These are phyloP conservation scores for Neocallimastix lanati DNA, from an alignment of 192 early-diverging fungal species.

Conservation along the genomic window DNA sequence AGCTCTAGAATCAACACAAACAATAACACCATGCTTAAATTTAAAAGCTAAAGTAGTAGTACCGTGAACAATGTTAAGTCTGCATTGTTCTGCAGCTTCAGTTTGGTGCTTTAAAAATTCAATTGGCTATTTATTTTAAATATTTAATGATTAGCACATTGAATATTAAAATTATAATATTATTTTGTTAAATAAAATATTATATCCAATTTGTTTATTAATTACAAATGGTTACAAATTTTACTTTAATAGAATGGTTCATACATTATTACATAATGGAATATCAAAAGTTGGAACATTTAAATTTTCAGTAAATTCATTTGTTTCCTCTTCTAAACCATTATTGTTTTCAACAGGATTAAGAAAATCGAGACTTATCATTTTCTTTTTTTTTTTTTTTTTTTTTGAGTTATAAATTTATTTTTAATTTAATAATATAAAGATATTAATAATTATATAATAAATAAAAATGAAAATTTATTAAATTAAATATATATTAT, in stretches of 20 bases:
- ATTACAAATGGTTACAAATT: too few relatives aligned
- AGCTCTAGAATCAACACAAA: conserved; percentile 92
- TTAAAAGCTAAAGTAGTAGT: conserved; percentile 98
- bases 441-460: too few relatives aligned
- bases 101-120: conserved; percentile 71
- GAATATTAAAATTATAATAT: too few relatives aligned
- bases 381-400: too few relatives aligned
- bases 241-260: not conserved
- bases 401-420: too few relatives aligned
- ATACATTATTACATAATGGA: not conserved
- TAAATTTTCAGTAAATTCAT: not conserved
- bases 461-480: too few relatives aligned
- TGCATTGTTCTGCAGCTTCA: conserved; percentile 41
- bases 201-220: too few relatives aligned
- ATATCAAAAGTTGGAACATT: not conserved
- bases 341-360: not conserved
- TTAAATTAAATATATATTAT: too few relatives aligned
- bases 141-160: too few relatives aligned
- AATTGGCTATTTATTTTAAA: too few relatives aligned
- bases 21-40: conserved; percentile 81
- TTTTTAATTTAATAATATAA: too few relatives aligned
- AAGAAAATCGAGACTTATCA: not conserved
- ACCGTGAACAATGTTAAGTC: conserved; percentile 84
- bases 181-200: too few relatives aligned
- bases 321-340: not conserved